Evolutionary conservation across 2,329 filamentous ascomycete genomes (phyloP).

Genomic region (Aspergillus sp.): DNA sequence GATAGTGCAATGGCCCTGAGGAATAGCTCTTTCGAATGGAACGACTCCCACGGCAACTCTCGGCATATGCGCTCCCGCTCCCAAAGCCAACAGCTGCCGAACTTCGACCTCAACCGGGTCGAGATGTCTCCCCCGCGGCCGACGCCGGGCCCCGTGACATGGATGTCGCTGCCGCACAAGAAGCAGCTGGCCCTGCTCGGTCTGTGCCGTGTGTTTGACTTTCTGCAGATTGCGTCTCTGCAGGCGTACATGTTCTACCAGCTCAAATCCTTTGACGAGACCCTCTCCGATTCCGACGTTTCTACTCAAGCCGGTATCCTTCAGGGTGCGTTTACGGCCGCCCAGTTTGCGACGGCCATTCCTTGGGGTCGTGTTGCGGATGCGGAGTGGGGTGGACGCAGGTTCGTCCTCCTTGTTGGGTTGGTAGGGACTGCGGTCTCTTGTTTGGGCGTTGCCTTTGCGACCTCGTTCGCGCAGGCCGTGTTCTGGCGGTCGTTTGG

Average conservation of each 20-base stretch:
- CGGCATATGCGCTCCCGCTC: slow-evolving; percentile 31
- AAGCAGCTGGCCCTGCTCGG: slow-evolving; percentile 37
- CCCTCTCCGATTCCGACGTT: slow-evolving; percentile 59
- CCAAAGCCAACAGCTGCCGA: slow-evolving; percentile 26
- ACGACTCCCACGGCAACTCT: slow-evolving; percentile 3
- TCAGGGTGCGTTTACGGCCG: slow-evolving; percentile 73
- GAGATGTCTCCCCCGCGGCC: slow-evolving; percentile 17
- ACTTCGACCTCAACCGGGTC: slow-evolving; percentile 16
- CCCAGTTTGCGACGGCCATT: slow-evolving; percentile 79
- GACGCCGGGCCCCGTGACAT: slow-evolving; percentile 34
- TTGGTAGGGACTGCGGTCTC: slow-evolving; percentile 67
- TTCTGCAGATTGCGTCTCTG: slow-evolving; percentile 40
- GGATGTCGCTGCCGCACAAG: slow-evolving; percentile 41
- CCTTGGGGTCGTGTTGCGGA: slow-evolving; percentile 72
- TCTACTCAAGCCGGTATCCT: slow-evolving; percentile 73
- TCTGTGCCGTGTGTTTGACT: slow-evolving; percentile 42
- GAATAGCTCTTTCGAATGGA: slow-evolving; percentile 34
- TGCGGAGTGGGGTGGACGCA: slow-evolving; percentile 66
- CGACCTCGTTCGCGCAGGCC: slow-evolving; percentile 61
- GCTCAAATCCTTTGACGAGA: slow-evolving; percentile 69
- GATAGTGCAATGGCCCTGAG: slow-evolving; percentile 27
- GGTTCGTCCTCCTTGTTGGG: slow-evolving; percentile 74
- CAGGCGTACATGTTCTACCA: slow-evolving; percentile 80
- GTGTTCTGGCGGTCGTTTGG: slow-evolving; percentile 67
- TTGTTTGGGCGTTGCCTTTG: slow-evolving; percentile 68